These are phyloP conservation scores for Debaryomyces fabryi DNA, from an alignment of 1,139 yeast species.

Conservation along the genomic window DNA sequence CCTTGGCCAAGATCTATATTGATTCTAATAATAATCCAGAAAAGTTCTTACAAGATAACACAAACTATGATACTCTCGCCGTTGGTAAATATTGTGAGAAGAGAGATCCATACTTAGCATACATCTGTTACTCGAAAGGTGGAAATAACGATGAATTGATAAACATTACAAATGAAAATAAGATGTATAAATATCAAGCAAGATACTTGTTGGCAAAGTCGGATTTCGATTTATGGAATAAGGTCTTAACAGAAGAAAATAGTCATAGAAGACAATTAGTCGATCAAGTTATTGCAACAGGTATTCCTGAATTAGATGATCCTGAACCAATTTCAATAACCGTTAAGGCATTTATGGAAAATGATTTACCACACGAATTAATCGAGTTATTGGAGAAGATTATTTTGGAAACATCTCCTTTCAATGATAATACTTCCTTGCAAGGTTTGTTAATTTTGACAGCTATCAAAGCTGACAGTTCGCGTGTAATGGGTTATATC, in stretches of 20 bases:
- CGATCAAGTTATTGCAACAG: conserved; percentile 94
- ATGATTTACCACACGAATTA: conserved; percentile 88
- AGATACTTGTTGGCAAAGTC: conserved; percentile 88
- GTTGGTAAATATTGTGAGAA: conserved; percentile 99
- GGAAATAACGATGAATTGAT: conserved; percentile 86
- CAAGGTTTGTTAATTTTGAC: conserved; percentile 92
- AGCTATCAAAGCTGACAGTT: conserved; percentile 91
- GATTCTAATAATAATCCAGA: conserved; percentile 98
- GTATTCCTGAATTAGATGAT: conserved; percentile 91
- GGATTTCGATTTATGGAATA: conserved; percentile 78
- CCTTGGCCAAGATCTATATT: conserved; percentile 95
- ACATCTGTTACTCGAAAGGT: conserved; percentile 96
- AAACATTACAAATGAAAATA: conserved; percentile 90
- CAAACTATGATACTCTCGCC: conserved; percentile 83
- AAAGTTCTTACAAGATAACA: conserved; percentile 90
- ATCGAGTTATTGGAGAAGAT: conserved; percentile 94
- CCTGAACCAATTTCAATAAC: conserved; percentile 97
- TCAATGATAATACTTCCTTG: conserved; percentile 90
- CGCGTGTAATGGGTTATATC: conserved; percentile 80
- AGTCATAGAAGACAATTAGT: conserved; percentile 86
- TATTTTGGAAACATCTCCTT: conserved; percentile 95
- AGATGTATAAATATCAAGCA: conserved; percentile 98
- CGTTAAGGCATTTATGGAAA: conserved; percentile 96
- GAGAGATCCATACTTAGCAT: conserved; percentile 97
- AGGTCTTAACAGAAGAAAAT: conserved; percentile 75